A percentile compares a stretch with the other conserved stretches of the same genome.
Conservation (phyloP, 2,329 filamentous ascomycete species). For the Triangularia verruculosa region DNA sequence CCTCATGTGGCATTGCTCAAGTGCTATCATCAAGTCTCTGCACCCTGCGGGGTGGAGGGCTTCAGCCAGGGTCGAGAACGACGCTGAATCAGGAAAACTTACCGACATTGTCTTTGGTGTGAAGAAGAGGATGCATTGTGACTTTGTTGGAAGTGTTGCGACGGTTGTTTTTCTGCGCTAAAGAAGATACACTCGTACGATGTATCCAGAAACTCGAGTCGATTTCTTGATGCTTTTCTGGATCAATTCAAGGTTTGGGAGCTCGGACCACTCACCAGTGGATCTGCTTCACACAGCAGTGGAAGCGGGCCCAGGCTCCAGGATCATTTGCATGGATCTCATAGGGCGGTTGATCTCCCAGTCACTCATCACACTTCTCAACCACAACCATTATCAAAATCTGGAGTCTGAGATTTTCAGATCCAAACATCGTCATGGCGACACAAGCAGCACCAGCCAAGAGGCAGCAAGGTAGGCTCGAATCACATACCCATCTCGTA, state of each 20-base stretch:
- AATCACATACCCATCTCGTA: background rate
- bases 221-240: background rate
- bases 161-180: background rate
- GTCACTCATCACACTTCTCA: background rate
- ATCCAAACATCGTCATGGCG: constrained; percentile 39
- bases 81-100: constrained; percentile 26
- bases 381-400: background rate
- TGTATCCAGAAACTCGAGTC: background rate
- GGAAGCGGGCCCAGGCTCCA: background rate
- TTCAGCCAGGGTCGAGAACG: background rate
- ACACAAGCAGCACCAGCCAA: constrained; percentile 56
- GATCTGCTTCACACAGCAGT: background rate
- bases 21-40: constrained; percentile 87
- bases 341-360: background rate
- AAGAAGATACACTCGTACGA: background rate
- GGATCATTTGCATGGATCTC: background rate
- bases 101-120: constrained; percentile 91
- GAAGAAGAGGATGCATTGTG: constrained; percentile 94
- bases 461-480: constrained; percentile 68
- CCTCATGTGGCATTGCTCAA: constrained; percentile 90
- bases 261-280: constrained; percentile 20
- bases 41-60: constrained; percentile 59
- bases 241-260: background rate
- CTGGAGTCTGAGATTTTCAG: constrained; percentile 7
- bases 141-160: background rate